phyloP scores from a whole-genome alignment of 352 stramenopile species.

The Globisporangium lucens region DNA sequence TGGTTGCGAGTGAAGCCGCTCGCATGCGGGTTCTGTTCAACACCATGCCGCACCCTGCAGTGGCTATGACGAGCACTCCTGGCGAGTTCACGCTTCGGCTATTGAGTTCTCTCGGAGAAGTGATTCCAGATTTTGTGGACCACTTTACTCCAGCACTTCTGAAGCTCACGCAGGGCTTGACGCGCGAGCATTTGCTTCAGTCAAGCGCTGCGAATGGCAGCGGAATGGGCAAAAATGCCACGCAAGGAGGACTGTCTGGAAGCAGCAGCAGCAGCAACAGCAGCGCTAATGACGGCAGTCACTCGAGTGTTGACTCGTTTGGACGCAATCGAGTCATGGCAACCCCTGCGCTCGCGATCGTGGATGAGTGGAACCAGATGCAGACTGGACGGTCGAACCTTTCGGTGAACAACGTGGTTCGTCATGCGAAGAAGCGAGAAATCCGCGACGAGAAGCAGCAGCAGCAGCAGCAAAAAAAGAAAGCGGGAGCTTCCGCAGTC shows the following conservation, averaged over 20 bases:
- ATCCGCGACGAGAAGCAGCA: constrained; percentile 52
- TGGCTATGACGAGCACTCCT: constrained; percentile 51
- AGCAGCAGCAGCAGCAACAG: constrained; percentile 18
- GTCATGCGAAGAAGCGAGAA: constrained; percentile 60
- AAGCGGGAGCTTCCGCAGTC: constrained; percentile 9
- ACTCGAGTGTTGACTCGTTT: constrained; percentile 64
- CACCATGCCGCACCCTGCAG: constrained; percentile 35
- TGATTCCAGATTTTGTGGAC: constrained; percentile 69
- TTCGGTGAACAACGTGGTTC: constrained; percentile 79
- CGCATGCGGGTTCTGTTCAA: constrained; percentile 51
- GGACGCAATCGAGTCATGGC: constrained; percentile 82
- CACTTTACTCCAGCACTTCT: constrained; percentile 73
- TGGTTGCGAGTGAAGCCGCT: constrained; percentile 57
- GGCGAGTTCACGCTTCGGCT: constrained; percentile 73
- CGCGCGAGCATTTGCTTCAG: constrained; percentile 80
- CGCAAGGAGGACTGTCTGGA: background rate
- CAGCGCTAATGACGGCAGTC: constrained; percentile 32
- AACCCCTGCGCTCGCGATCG: constrained; percentile 80
- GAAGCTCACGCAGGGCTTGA: constrained; percentile 83
- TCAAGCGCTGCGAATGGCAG: constrained; percentile 25
- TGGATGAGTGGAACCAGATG: constrained; percentile 82
- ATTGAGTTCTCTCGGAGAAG: constrained; percentile 52
- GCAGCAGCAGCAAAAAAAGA: constrained; percentile 79
- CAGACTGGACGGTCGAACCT: constrained; percentile 66
- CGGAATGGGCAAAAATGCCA: background rate